Base-by-base conservation (phyloP, 2,329 filamentous ascomycete genomes). In the Trichoderma sp. region DNA sequence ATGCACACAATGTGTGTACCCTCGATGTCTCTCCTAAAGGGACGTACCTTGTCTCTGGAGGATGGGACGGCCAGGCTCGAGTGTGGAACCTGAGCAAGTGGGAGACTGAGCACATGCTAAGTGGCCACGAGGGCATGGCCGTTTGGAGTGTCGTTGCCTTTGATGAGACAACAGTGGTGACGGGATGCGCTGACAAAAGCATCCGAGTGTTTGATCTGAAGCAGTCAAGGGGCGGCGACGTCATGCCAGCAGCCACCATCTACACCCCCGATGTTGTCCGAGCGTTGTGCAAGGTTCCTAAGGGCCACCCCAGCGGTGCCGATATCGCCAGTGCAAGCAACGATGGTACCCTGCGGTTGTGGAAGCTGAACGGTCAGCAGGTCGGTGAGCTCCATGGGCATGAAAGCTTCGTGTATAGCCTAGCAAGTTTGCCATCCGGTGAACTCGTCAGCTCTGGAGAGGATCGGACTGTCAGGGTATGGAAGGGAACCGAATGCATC, bases 261-360 rank as follows among this genome's bases (percentile, higher is more conserved):
- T 81, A 92, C 68, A 93, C 93, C 60, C 89, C 90, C 30, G 93
- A 97, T 76, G 92, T 97, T 43, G 92, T 98, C 67, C 90, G 96
- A 73, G 94, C 95, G n/a, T 86, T 99, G 11, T 95, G 93, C 81
- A 91, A 90, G 76, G 84, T 98, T n/a, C 91, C 93, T 1, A 80
- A 85, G 28, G 89, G 89, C 30, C 93, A 97, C 79, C 87, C 91
- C 18, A 95, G 91, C 26, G 93, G 93, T 14, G 95, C 94, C 21
- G 91, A 97, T n/a, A 95, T 99, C 80, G 96, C 95, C 60, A 97
- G 95, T 57, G 95, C 96, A 18, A 93, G 94, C 76, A 99, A 98
- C 78, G 96, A 99, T 78, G 93, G 94, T 32, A 85, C 95, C 24
- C 92, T 99, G 73, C 89, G 95, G 60, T 82, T 98, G 5, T 99